A percentile compares a stretch with the other conserved stretches of the same genome.
These are phyloP conservation scores for Harringtonia lauricola DNA, from an alignment of 2,329 filamentous ascomycete species.

Conservation along the genomic window DNA sequence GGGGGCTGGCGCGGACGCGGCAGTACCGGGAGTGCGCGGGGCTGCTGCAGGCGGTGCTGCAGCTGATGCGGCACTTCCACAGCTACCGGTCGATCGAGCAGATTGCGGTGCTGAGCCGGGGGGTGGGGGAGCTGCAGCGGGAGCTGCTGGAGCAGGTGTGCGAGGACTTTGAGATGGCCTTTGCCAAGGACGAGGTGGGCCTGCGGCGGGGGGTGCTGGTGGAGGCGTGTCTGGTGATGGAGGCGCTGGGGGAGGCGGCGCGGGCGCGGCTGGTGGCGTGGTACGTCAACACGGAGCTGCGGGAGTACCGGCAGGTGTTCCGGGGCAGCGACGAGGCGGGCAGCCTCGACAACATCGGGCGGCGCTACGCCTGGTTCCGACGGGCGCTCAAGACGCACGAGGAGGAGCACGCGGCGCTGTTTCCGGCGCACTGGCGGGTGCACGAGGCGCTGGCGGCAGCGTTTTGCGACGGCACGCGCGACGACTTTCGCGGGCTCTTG, in stretches of 20 bases:
- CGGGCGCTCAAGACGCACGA: constrained; percentile 94
- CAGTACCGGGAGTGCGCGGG: constrained; percentile 95
- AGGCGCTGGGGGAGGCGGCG: constrained; percentile 83
- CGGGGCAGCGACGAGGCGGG: constrained; percentile 93
- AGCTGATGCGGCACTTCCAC: constrained; percentile 98
- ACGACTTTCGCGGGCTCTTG: constrained; percentile 90
- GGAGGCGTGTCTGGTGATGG: constrained; percentile 88
- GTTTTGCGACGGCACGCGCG: constrained; percentile 90
- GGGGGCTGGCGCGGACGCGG: constrained; percentile 68
- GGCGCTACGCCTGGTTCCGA: constrained; percentile 93
- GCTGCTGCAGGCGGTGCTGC: constrained; percentile 84
- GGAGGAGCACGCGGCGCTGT: constrained; percentile 80
- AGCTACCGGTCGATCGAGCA: constrained; percentile 96
- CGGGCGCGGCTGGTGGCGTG: constrained; percentile 75
- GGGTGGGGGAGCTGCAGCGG: constrained; percentile 85
- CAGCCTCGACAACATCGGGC: constrained; percentile 89
- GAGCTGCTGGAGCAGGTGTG: constrained; percentile 96
- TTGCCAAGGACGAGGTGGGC: constrained; percentile 75
- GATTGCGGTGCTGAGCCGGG: constrained; percentile 84
- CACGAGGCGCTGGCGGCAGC: constrained; percentile 81
- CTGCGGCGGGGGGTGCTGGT: constrained; percentile 59
- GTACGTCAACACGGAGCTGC: constrained; percentile 95
- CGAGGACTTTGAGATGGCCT: constrained; percentile 94
- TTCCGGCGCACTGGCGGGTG: constrained; percentile 79
- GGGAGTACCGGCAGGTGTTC: constrained; percentile 94